Evolutionary conservation across 164 flowering plant species (phyloP), one percentile per base, ranked within the genome.

Genomic region (Santalum album): DNA sequence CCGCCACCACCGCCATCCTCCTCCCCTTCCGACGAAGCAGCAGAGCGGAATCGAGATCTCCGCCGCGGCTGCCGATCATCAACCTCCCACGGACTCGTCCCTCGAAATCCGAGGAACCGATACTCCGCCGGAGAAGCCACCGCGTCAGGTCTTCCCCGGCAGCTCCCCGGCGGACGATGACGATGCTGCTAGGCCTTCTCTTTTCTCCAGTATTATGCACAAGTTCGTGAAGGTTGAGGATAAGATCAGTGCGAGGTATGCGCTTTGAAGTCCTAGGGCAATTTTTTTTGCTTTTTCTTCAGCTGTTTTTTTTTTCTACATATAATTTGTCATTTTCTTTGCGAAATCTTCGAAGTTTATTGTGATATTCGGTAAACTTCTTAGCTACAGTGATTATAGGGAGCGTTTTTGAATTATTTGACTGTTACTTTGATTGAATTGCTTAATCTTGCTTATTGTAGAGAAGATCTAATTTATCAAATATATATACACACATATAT

Each of bases 41-140:
- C 40, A 40, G 25, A 51, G 19, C 27, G 19, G 46, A 51, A 32
- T 16, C 1, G 55, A 16, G 19, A 59, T 34, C 25, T 60, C 59
- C n/a, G 55, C 66, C 12, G 34, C 51, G 0, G 47, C 17, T 40
- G 42, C 58, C 6, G 35, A 2, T 19, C 23, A 46, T 20, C 51
- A 49, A 17, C 27, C 17, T 23, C 51, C 51, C 18, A 24, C 17
- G 32, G 51, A 49, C 18, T 14, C 32, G 4, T 49, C 32, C 27
- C 1, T 12, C 18, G 51, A 49, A 12, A 23, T 49, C 26, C 51
- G 25, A 12, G 96, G 85, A 42, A 80, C 72, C 38, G 97, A 92
- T n/a, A 92, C 99, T 58, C 99, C 96, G 49, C 95, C 96, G 45
- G 97, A 87, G 69, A 92, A 92, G 72, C 71, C 64, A 49, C 96